These are phyloP conservation scores for Lotmaria passim DNA, from an alignment of 208 protist genomes.

Conservation along the genomic window DNA sequence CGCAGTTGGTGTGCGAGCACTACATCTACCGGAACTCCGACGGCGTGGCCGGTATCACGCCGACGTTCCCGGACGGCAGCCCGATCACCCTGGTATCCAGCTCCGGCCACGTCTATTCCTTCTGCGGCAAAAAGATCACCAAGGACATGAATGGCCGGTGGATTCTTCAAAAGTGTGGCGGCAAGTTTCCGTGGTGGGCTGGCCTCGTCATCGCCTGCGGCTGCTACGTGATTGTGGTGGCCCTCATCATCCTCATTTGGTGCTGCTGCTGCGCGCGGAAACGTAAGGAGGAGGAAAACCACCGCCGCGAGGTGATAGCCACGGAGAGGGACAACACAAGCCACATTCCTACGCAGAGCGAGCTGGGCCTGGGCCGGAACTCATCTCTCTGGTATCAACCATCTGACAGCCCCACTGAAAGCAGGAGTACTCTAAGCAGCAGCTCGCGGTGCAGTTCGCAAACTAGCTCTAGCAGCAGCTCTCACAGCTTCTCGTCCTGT, in stretches of 20 bases:
- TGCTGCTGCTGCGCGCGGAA: slow-evolving; percentile 49
- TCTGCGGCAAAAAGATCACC: slow-evolving; percentile 41
- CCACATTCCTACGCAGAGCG: slow-evolving; percentile 50
- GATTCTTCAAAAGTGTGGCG: slow-evolving; percentile 38
- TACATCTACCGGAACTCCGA: slow-evolving; percentile 59
- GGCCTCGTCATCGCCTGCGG: slow-evolving; percentile 49
- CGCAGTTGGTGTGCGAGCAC: slow-evolving; percentile 51
- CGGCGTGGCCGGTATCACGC: slow-evolving; percentile 31
- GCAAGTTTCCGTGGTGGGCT: slow-evolving; percentile 57
- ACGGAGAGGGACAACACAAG: slow-evolving; percentile 37
- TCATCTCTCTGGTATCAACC: no score
- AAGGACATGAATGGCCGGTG: slow-evolving; percentile 35
- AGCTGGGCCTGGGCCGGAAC: slow-evolving; percentile 50
- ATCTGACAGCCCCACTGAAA: no score
- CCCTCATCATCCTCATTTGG: slow-evolving; percentile 50
- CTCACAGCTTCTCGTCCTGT: no score
- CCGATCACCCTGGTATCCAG: slow-evolving; percentile 27
- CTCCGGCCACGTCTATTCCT: slow-evolving; percentile 24
- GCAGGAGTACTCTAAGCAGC: no score
- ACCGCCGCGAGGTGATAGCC: slow-evolving; percentile 25
- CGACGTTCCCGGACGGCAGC: slow-evolving; percentile 55
- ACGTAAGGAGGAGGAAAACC: slow-evolving; percentile 33
- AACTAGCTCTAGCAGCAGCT: no score
- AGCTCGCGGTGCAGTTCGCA: no score
- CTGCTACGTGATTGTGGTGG: slow-evolving; percentile 43